Conservation (phyloP, 2,329 filamentous ascomycete species). For the Didymella lethalis region DNA sequence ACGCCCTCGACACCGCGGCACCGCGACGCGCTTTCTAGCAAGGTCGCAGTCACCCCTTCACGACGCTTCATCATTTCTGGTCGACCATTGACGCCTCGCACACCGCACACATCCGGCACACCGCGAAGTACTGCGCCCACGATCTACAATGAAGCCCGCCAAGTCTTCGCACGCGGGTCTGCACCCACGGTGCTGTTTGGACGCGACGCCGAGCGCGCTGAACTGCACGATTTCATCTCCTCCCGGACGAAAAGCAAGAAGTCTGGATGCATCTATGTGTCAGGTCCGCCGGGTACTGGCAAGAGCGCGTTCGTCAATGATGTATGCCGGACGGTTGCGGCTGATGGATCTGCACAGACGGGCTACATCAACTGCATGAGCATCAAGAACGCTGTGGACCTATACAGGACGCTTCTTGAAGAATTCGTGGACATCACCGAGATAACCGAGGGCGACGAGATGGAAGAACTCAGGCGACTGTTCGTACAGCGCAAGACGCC, state of each 20-base stretch:
- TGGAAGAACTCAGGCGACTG: conserved; percentile 71
- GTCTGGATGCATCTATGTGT: conserved; percentile 90
- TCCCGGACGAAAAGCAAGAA: conserved; percentile 66
- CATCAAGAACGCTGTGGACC: conserved; percentile 84
- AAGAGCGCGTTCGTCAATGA: conserved; percentile 94
- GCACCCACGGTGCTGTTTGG: conserved; percentile 79
- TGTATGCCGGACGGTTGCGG: conserved; percentile 69
- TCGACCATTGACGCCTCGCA: conserved; percentile 78
- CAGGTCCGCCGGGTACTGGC: conserved; percentile 92
- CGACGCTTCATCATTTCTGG: conserved; percentile 82
- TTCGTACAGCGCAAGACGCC: conserved; percentile 70
- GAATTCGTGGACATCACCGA: conserved; percentile 68
- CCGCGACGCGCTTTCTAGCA: conserved; percentile 76
- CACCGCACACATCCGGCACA: conserved; percentile 76
- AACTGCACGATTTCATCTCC: conserved; percentile 74
- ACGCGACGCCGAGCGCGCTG: conserved; percentile 71
- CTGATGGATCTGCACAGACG: conserved; percentile 65
- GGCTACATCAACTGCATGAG: conserved; percentile 97
- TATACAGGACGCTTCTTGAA: conserved; percentile 81
- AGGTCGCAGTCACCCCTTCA: conserved; percentile 78
- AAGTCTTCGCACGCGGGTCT: conserved; percentile 83
- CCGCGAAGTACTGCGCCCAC: conserved; percentile 72
- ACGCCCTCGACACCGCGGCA: conserved; percentile 78
- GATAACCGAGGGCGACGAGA: conserved; percentile 70
- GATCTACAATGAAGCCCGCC: conserved; percentile 85